Evolutionary conservation across 2,329 filamentous ascomycete species (phyloP), one percentile per base, ranked within the genome.

Genomic region (Paecilomyces sp.): DNA sequence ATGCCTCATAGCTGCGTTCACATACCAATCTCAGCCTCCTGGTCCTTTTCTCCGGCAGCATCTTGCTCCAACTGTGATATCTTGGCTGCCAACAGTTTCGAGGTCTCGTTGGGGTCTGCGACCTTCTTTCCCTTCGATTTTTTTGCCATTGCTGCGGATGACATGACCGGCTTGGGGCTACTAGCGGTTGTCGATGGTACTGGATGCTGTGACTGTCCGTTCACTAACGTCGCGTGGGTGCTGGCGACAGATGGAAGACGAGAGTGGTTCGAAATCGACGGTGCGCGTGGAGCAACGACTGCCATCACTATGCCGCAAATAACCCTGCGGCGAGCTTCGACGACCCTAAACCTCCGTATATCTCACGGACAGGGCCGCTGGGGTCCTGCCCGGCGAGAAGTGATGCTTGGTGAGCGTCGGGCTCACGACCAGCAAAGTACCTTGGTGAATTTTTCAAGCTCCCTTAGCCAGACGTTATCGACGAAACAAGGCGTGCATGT

Each of bases 51-150:
- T 61, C 91, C 91, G 11, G 92, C 92, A 56, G 89, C 90, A 81
- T 97, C 92, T 63, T 91, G 89, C 75, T 99, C 94, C 61, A 99
- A 81, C 78, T 97, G 94, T 24, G 92, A 93, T 72, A 99, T 97
- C 71, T 95, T 91, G 63, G 92, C 91, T 63, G 92, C 89, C 57
- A 99, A 85, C 64, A 97, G 84, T 76, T 96, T 95, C 62, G 91
- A 91, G 54, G 92, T 92, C 76, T 97, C 94, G 68, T 86, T 90
- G 22, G 91, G 89, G 73, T 96, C 92, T 64, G 90, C 79, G 55
- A 84, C 81, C 78, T 95, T 96, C 79, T 95, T 96, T 66, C 83
- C 85, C 79, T 95, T 96, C 59, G 82, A 85, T 77, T 94, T 94
- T 79, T 92, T 94, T 59, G 80, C 78, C 59, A 84, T 77, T 55